Evolutionary conservation across 192 early-diverging fungal species (phyloP), one percentile per base, ranked within the genome.

Genomic region (Funneliformis geosporum): DNA sequence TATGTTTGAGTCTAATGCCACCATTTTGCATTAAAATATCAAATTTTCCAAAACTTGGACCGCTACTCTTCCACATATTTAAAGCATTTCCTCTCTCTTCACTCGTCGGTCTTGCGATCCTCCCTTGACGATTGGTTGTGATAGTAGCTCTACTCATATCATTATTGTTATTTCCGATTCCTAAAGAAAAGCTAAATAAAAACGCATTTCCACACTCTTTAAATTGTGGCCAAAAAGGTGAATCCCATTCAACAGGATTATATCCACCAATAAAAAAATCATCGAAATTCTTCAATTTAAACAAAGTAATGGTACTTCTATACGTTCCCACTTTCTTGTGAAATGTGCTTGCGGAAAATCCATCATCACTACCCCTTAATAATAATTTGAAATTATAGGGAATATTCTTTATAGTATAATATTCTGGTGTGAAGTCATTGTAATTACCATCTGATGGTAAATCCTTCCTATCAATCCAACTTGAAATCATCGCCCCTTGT

Each of bases 391-490:
- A 76, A 42, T 76, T 38, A 42, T 76, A 76, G 23, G 74, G 74
- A 61, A 60, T 76, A 28, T 62, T 18, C 11, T 27, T 16, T 7
- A 21, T 27, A 23, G 33, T 38, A 76, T 76, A 76, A n/a, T 25
- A 40, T n/a, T 14, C 25, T 2, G 33, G 33, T 33, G 33, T 33
- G 33, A 33, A 33, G 2, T 33, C 33, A 33, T 33, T 33, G 33
- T 33, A 33, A 12, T 39, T 16, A 50, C 6, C 73, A 60, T 33
- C 28, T 18, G 8, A 4, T 38, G 8, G 14, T 21, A 74, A 33
- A 74, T 74, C 73, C 60, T 74, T 74, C 28, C 33, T 44, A 74
- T 74, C 73, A 11, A 74, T 74, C 73, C 73, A 74, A 55, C 47
- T 60, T 28, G 73, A 38, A 74, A 74, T 74, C 33, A 74, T 50